Conservation (phyloP, 2,329 filamentous ascomycete genomes). For the Verticillium albo-atrum region DNA sequence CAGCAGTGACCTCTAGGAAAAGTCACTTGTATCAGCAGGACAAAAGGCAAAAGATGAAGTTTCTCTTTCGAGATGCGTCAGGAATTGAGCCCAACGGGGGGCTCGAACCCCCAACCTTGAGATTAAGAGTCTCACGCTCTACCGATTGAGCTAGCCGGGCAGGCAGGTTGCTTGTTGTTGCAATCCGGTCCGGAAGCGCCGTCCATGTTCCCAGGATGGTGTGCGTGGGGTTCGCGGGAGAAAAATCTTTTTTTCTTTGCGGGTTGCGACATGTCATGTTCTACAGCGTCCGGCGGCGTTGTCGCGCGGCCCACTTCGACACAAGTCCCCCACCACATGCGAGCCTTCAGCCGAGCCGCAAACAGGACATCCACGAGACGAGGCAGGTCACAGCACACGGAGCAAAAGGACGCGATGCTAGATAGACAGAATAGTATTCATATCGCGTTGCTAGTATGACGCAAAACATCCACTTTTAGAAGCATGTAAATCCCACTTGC, state of each 20-base stretch:
- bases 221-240: neutral
- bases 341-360: neutral
- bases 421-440: neutral
- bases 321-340: neutral
- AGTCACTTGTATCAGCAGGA: too few relatives aligned
- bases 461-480: neutral
- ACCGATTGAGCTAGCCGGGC: slow-evolving; percentile 65
- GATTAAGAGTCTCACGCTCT: slow-evolving; percentile 71
- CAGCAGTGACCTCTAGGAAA: too few relatives aligned
- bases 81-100: slow-evolving; percentile 3
- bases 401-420: neutral
- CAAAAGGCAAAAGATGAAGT: neutral
- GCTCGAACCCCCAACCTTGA: slow-evolving; percentile 53
- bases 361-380: neutral
- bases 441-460: neutral
- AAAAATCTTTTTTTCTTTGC: neutral
- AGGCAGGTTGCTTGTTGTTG: neutral
- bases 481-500: neutral
- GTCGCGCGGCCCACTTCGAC: neutral
- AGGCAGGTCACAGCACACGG: neutral
- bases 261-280: too few relatives aligned
- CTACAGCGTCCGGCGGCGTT: too few relatives aligned
- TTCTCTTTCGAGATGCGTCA: neutral
- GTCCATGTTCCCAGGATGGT: neutral
- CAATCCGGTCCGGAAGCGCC: neutral